Evolutionary conservation across 345 rosid genomes (phyloP), one percentile per base, ranked within the genome.

Genomic region (Microthlaspi erraticum): DNA sequence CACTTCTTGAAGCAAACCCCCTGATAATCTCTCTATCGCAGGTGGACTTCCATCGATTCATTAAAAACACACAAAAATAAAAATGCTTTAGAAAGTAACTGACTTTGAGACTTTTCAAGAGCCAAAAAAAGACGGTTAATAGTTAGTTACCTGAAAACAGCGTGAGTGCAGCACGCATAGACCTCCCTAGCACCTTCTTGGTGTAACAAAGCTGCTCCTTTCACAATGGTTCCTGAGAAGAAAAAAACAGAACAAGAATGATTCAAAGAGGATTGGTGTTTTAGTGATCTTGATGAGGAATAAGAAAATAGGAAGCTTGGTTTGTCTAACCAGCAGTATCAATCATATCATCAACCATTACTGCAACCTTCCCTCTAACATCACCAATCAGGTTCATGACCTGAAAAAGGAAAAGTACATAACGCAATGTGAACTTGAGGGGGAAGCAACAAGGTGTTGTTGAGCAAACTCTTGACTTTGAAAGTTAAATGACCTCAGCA

Each of bases 321-420:
- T 41, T 54, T 29, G 23, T 41, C 88, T 81, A 73, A 93, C 98
- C 98, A 68, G 98, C 98, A 4, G 98, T 93, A 72, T 93, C 98
- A 36, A 93, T 93, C 94, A 93, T 93, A 78, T 93, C 98, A 86
- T 93, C 98, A 68, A 93, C 96, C 96, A 93, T 86, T 16, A 93
- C 92, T 42, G 97, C 98, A 67, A 91, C 98, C 75, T 93, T 93
- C 53, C 98, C 98, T 82, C 71, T 89, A 41, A 91, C 97, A 74
- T 93, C 98, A 29, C 98, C 98, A 5, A 93, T 93, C 67, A 93
- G 83, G 75, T 93, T 93, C 98, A 93, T 93, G 59, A 93, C 97
- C 98, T 93, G 86, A 20, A 36, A 74, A 23, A 4, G 23, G 66
- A 8, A 33, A 50, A 39, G 8, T 51, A 17, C 12, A 54, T 46